These are phyloP conservation scores for Backusella tuberculispora DNA, from an alignment of 192 early-diverging fungal genomes.

Conservation along the genomic window DNA sequence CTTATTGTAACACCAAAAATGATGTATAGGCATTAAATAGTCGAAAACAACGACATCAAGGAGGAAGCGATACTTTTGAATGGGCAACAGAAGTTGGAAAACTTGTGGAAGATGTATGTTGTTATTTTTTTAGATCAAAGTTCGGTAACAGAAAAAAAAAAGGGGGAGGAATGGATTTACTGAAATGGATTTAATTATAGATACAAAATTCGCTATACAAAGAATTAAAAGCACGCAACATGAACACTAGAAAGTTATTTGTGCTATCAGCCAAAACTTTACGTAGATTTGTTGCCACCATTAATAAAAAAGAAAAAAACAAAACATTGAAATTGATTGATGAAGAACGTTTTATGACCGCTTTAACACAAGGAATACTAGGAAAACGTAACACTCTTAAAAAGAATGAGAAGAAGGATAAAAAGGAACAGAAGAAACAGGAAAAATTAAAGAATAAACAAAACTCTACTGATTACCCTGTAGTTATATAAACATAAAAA, in stretches of 20 bases:
- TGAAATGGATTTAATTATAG: background rate
- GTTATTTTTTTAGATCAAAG: background rate
- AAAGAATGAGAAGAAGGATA: background rate
- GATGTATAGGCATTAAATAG: slow-evolving; percentile 30
- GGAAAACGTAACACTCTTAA: slow-evolving; percentile 16
- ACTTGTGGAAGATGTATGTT: slow-evolving; percentile 31
- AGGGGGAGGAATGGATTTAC: background rate
- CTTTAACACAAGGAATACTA: slow-evolving; percentile 36
- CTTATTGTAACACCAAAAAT: background rate
- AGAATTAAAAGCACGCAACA: slow-evolving; percentile 28
- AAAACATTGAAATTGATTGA: slow-evolving; percentile 25
- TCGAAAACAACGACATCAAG: background rate
- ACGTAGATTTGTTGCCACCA: slow-evolving; percentile 32
- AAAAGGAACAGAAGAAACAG: background rate
- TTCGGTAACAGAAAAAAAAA: background rate
- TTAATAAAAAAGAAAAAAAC: slow-evolving; percentile 28
- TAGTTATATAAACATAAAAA: background rate
- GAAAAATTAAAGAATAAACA: background rate
- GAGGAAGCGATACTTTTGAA: background rate
- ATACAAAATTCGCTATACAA: slow-evolving; percentile 23
- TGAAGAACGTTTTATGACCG: slow-evolving; percentile 35
- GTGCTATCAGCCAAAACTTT: slow-evolving; percentile 39
- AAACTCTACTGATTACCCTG: background rate
- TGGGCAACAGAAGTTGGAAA: slow-evolving; percentile 36
- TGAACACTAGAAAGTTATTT: slow-evolving; percentile 33